Conservation (phyloP, 768 basidiomycete species). For the Tricholoma flavovirens region DNA sequence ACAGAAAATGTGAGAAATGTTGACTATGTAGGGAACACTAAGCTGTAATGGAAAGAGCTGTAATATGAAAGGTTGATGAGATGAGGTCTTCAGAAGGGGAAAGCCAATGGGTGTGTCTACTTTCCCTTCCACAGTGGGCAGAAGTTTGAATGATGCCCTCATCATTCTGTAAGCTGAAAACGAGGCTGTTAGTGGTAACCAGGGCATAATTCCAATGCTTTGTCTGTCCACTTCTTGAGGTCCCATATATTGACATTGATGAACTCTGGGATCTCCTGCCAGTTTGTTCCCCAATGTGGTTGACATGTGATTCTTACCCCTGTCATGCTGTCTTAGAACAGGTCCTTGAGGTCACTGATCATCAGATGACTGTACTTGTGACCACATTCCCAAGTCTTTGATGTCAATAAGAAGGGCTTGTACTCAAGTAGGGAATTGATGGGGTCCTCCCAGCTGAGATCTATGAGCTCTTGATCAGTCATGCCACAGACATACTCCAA, state of each 20-base stretch:
- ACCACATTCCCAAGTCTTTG: neutral
- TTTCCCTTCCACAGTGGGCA: neutral
- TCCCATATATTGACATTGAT: neutral
- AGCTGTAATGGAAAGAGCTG: no score
- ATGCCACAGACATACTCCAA: neutral
- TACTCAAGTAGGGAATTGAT: neutral
- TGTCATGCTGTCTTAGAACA: neutral
- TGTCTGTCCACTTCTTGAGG: conserved; percentile 2
- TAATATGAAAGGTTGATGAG: neutral
- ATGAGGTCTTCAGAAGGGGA: neutral
- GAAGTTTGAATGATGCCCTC: neutral
- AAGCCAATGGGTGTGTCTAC: neutral
- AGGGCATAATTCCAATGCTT: conserved; percentile 8
- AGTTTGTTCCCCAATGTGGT: neutral
- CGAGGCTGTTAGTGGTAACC: neutral
- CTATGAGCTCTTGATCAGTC: neutral
- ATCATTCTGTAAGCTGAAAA: neutral
- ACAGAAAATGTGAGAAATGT: no score
- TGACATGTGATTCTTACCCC: neutral
- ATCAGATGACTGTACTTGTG: neutral
- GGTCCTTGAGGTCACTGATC: neutral
- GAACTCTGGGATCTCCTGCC: neutral
- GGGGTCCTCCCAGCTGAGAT: neutral
- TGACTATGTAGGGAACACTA: no score
- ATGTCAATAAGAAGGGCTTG: neutral